Percentiles rank a stretch among this genome's conserved stretches.
phyloP scores from a whole-genome alignment of 179 eudicot genomes.

The Heliamphora pulchella region DNA sequence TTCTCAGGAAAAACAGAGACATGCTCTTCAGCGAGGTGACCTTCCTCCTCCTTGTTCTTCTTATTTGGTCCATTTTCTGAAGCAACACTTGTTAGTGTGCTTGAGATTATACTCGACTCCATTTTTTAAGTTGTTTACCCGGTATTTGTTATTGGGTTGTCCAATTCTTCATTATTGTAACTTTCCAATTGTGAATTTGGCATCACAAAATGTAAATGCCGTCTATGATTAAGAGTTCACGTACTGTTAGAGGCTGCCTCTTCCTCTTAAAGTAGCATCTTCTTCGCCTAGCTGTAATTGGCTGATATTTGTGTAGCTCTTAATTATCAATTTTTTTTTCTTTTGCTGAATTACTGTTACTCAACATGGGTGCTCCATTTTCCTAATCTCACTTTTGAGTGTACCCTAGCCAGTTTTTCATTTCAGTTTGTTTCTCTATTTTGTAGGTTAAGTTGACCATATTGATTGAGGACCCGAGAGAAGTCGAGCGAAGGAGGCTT shows the following conservation, averaged over 20 bases:
- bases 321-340: neutral
- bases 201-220: neutral
- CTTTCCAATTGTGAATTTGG: neutral
- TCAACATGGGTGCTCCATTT: constrained; percentile 4
- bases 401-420: neutral
- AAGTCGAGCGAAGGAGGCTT: constrained; percentile 71
- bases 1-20: constrained; percentile 77
- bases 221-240: neutral
- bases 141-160: neutral
- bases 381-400: neutral
- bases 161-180: neutral
- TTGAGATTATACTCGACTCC: neutral
- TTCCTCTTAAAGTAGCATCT: neutral
- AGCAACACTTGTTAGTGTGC: neutral
- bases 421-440: neutral
- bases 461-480: constrained; percentile 91
- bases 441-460: constrained; percentile 78
- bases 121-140: neutral
- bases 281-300: neutral
- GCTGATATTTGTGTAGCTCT: neutral
- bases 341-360: neutral
- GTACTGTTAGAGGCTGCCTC: neutral
- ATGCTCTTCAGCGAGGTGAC: constrained; percentile 81
- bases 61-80: neutral
- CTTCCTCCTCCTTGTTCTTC: neutral